Evolutionary conservation across 176 grass and related monocot species (phyloP), one percentile per base, ranked within the genome.

Genomic region (Puya raimondii): DNA sequence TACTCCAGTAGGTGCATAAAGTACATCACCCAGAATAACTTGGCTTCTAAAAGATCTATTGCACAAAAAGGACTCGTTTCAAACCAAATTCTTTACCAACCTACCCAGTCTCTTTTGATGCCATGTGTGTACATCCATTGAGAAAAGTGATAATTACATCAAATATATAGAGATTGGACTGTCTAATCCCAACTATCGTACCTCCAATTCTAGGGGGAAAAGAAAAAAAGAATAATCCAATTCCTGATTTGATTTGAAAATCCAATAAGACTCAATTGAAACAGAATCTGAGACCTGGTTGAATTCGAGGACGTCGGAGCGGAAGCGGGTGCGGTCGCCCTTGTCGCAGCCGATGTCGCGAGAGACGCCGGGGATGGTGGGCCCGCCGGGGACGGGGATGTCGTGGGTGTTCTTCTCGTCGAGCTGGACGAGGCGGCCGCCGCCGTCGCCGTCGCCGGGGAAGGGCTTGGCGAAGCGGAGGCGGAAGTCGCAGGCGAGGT

Each of bases 241-340:
- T 42, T 42, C 33, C 33, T 42, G 4, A 8, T 4, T 10, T 1
- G 20, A 59, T 18, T 59, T 20, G 54, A 59, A 49, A 67, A 47
- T 49, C 33, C 65, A 47, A 48, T 42, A 26, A 42, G 9, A 8
- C 17, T 14, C 23, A n/a, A 47, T 17, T 7, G n/a, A 67, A 67
- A 66, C 9, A 8, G 13, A 47, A 48, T 17, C 48, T 66, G 66
- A 21, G 58, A 97, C 93, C 86, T 93, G 79, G 80, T 97, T 97
- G 64, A 97, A 97, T 80, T 97, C 94, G 73, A 92, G 82, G 10
- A 97, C 85, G 71, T 92, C 94, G 59, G 94, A 97, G 71, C 83
- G 94, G 82, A 88, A 97, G 61, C 89, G 86, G 65, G 90, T 84
- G 64, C 86, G 84, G 66, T 97, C 94, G 9, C 94, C 94, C 82